These are phyloP conservation scores for Globisporangium cederbergense DNA, from an alignment of 352 stramenopile genomes.

Conservation along the genomic window DNA sequence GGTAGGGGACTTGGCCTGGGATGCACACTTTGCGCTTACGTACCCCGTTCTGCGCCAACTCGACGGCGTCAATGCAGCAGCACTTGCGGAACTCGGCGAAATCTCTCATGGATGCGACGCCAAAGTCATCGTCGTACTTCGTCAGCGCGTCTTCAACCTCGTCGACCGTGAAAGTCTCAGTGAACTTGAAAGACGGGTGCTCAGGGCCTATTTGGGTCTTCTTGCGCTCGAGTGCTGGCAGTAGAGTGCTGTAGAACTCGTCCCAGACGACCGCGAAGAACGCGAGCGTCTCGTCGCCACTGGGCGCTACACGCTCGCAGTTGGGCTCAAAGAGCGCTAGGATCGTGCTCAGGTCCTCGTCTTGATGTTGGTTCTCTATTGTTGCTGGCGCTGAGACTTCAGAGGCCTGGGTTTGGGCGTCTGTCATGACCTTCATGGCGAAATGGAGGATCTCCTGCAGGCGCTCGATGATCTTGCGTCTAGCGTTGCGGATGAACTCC, in stretches of 20 bases:
- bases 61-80: slow-evolving; percentile 41
- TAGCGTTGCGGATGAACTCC: slow-evolving; percentile 40
- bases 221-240: slow-evolving; percentile 40
- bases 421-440: slow-evolving; percentile 21
- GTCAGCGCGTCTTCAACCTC: slow-evolving; percentile 53
- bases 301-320: slow-evolving; percentile 31
- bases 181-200: slow-evolving; percentile 17
- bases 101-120: slow-evolving; percentile 27
- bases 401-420: neutral
- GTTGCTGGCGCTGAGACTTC: neutral
- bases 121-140: slow-evolving; percentile 62
- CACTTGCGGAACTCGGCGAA: slow-evolving; percentile 36
- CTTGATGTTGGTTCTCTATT: neutral
- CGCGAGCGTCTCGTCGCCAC: slow-evolving; percentile 33
- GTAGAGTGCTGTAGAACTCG: slow-evolving; percentile 39
- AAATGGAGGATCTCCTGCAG: slow-evolving; percentile 43
- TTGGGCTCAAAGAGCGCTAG: slow-evolving; percentile 45
- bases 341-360: slow-evolving; percentile 27
- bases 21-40: slow-evolving; percentile 45
- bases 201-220: slow-evolving; percentile 8
- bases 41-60: slow-evolving; percentile 18
- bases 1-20: slow-evolving; percentile 31
- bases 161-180: slow-evolving; percentile 26
- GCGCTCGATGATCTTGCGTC: slow-evolving; percentile 45
- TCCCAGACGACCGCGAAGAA: slow-evolving; percentile 62